Evolutionary conservation across 2,329 filamentous ascomycete species (phyloP).

Genomic region (Exophiala oligosperma): DNA sequence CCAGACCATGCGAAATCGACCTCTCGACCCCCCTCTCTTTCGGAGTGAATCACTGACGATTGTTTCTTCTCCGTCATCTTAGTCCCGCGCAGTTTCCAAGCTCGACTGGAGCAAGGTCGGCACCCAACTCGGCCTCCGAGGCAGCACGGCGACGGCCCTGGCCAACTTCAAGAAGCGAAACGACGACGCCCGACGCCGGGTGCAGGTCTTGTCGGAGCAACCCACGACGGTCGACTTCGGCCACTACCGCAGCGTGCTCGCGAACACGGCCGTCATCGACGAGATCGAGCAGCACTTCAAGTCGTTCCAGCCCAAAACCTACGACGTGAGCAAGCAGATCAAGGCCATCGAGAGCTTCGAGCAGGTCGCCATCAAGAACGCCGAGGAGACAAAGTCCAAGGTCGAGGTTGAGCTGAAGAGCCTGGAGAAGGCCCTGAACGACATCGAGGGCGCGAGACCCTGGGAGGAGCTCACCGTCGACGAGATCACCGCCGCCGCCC

Average conservation of each 20-base stretch:
- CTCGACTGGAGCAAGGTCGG: conserved; percentile 98
- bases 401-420: conserved; percentile 94
- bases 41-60: conserved; percentile 31
- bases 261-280: conserved; percentile 93
- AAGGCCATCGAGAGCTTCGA: conserved; percentile 99
- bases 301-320: conserved; percentile 86
- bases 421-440: conserved; percentile 89
- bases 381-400: conserved; percentile 92
- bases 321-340: conserved; percentile 90
- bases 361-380: conserved; percentile 94
- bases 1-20: not conserved
- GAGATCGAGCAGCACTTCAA: conserved; percentile 97
- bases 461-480: conserved; percentile 98
- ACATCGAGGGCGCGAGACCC: conserved; percentile 92
- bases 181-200: conserved; percentile 94
- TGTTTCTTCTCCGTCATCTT: conserved; percentile 32
- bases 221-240: conserved; percentile 87
- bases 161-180: conserved; percentile 99
- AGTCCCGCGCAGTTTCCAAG: conserved; percentile 98
- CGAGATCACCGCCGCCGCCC: conserved; percentile 89
- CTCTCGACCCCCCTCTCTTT: not conserved
- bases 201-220: conserved; percentile 79
- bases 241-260: conserved; percentile 86
- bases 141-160: conserved; percentile 87
- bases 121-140: conserved; percentile 91